Evolutionary conservation across 2,329 filamentous ascomycete genomes (phyloP), one percentile per base, ranked within the genome.

Genomic region (Hymenoscyphus repandus): DNA sequence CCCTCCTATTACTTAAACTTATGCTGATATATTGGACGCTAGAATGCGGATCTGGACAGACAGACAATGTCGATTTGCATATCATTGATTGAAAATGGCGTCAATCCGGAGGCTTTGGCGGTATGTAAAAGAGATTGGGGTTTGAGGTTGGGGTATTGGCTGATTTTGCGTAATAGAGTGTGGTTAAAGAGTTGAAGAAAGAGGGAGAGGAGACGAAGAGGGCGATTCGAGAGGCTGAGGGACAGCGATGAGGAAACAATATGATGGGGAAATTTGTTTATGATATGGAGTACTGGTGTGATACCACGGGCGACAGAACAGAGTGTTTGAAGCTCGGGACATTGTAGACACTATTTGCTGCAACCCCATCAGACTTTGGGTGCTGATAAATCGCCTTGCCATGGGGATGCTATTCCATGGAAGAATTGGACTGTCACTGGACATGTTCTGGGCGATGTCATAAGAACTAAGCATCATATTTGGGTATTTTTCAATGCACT

Each of bases 31-130:
- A 7, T 7, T 17, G 36, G 17, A 15, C 15, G 44, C 13, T 53
- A 97, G 92, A 96, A 97, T 72, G 96, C 92, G 55, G 82, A 95
- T 58, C 83, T 99, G 41, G 91, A 96, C 69, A 84, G 92, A 31
- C 86, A 90, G 48, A 90, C 91, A 17, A 76, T 99, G 15, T 96
- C 91, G 2, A 88, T 96, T 56, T 99, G 93, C 70, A 92, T 97
- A 53, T 96, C 90, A 48, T 80, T 99, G 69, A 95, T 99, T 61
- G 93, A 99, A 71, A 96, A 96, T 65, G 93, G 93, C 12, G 90
- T 97, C 30, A 96, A 96, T 66, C 93, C 93, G 0, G 92, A 97
- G 68, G 93, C 92, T 1, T 75, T 99, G 31, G 91, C 92, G 20
- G 93, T 97, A 78, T 65, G 89, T 62, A 32, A 9, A 7, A 13